Evolutionary conservation across 108 stramenopile genomes (phyloP).

Genomic region (Pseudonitzschia multistriata): DNA sequence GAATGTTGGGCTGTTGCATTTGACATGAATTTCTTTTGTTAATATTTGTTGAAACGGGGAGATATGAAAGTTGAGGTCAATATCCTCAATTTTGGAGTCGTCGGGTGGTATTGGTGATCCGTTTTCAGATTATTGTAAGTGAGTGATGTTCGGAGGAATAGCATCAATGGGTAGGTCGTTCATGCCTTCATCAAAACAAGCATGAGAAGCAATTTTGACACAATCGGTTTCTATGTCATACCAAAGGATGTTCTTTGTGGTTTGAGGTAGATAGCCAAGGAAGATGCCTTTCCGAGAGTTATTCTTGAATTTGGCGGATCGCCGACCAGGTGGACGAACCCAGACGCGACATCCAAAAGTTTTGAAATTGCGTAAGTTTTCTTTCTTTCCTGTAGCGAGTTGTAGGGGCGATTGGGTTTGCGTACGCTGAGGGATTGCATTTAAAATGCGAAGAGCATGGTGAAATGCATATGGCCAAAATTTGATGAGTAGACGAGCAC

Average conservation of each 20-base stretch:
- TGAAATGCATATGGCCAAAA: conserved; percentile 2
- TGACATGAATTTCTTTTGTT: no score
- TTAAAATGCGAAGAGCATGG: conserved; percentile 13
- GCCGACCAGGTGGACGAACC: conserved; percentile 6
- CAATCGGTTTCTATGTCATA: no score
- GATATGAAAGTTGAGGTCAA: no score
- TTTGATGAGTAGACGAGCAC: no score
- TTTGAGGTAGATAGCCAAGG: conserved; percentile 23
- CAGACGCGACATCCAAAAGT: conserved; percentile 37
- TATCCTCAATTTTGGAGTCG: not conserved
- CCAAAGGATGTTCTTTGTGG: no score
- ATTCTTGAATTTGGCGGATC: not conserved
- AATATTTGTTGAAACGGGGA: no score
- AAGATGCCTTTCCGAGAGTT: conserved; percentile 32
- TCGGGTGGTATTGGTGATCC: not conserved
- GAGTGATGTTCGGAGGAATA: conserved; percentile 22
- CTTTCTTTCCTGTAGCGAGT: not conserved
- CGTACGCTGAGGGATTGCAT: conserved; percentile 15
- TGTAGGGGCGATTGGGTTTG: conserved; percentile 7
- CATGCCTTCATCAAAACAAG: conserved; percentile 42
- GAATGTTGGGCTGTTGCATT: no score
- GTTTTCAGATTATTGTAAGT: not conserved
- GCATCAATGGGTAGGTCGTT: conserved; percentile 31
- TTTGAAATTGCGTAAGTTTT: conserved; percentile 20
- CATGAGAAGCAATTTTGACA: conserved; percentile 37